A percentile compares a stretch with the other conserved stretches of the same genome.
Evolutionary conservation across 2,329 filamentous ascomycete genomes (phyloP).

Genomic region (Remersonia thermophila): DNA sequence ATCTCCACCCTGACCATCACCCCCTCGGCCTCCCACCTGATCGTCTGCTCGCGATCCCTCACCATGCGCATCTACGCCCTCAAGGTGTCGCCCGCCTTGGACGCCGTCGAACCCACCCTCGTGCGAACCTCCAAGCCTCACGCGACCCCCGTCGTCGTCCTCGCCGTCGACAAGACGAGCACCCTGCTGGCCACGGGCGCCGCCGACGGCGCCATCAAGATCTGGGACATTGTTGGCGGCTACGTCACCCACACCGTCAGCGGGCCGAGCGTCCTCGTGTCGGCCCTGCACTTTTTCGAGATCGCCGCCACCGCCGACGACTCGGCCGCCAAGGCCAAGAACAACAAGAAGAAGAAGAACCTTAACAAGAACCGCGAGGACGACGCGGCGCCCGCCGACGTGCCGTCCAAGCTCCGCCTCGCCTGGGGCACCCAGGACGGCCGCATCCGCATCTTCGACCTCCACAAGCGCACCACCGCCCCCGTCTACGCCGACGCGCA

Average conservation of each 20-base stretch:
- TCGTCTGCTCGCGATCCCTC: slow-evolving; percentile 87
- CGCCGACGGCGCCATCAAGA: slow-evolving; percentile 85
- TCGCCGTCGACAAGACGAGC: slow-evolving; percentile 74
- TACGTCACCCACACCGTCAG: slow-evolving; percentile 93
- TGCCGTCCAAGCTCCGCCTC: slow-evolving; percentile 54
- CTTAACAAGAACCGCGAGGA: slow-evolving; percentile 33
- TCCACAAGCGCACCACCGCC: slow-evolving; percentile 68
- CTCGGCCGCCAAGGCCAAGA: slow-evolving; percentile 20
- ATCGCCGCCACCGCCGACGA: slow-evolving; percentile 37
- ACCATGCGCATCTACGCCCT: slow-evolving; percentile 87
- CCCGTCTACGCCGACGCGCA: slow-evolving; percentile 43
- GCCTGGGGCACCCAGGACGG: slow-evolving; percentile 92
- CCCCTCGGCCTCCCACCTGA: slow-evolving; percentile 74
- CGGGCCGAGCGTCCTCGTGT: slow-evolving; percentile 82
- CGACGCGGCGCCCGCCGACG: slow-evolving; percentile 30
- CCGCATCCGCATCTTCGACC: slow-evolving; percentile 81
- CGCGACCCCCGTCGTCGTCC: slow-evolving; percentile 74
- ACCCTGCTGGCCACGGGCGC: slow-evolving; percentile 86
- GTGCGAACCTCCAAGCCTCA: slow-evolving; percentile 80
- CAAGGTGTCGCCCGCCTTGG: slow-evolving; percentile 42
- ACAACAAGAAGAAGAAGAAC: slow-evolving; percentile 27
- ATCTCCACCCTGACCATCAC: slow-evolving; percentile 72
- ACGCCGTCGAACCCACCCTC: slow-evolving; percentile 52
- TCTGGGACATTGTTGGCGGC: slow-evolving; percentile 87
- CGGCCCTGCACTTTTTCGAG: slow-evolving; percentile 85